These are phyloP conservation scores for Pichia sp. DNA, from an alignment of 1,139 yeast species.

Conservation along the genomic window DNA sequence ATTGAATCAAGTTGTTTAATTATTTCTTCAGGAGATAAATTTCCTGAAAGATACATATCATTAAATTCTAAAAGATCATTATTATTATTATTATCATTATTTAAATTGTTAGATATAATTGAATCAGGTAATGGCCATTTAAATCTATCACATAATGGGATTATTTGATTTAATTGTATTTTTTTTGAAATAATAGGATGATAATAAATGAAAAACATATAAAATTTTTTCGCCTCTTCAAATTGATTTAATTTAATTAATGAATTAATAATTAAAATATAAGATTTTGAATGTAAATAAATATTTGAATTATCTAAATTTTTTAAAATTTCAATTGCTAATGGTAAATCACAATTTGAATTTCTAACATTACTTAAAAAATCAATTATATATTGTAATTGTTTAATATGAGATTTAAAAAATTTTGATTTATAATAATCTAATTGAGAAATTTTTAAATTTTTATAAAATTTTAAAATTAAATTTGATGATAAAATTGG, in stretches of 20 bases:
- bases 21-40: slow-evolving; percentile 8
- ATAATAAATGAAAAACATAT: slow-evolving; percentile 1
- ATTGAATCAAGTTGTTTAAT: not conserved
- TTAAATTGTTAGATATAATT: not conserved
- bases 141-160: slow-evolving; percentile 3
- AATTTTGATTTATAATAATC: slow-evolving; percentile 2
- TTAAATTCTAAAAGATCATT: no score
- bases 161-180: not conserved
- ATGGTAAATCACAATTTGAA: slow-evolving; percentile 2
- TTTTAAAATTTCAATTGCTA: slow-evolving; percentile 3
- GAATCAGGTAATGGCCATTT: slow-evolving; percentile 12
- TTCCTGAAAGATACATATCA: not conserved
- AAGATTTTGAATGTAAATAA: slow-evolving; percentile 13
- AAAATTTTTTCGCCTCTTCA: slow-evolving; percentile 18
- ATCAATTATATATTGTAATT: slow-evolving; percentile 1
- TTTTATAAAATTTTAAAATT: slow-evolving; percentile 7
- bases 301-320: slow-evolving; percentile 6
- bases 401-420: slow-evolving; percentile 1
- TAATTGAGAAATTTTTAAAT: not conserved
- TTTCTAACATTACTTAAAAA: slow-evolving; percentile 1
- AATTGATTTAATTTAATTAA: slow-evolving; percentile 18
- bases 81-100: no score
- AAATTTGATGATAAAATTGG: slow-evolving; percentile 7
- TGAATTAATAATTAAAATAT: slow-evolving; percentile 17
- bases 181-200: not conserved